phyloP scores from a whole-genome alignment of 768 basidiomycete genomes.

The Gymnopilus junonius region DNA sequence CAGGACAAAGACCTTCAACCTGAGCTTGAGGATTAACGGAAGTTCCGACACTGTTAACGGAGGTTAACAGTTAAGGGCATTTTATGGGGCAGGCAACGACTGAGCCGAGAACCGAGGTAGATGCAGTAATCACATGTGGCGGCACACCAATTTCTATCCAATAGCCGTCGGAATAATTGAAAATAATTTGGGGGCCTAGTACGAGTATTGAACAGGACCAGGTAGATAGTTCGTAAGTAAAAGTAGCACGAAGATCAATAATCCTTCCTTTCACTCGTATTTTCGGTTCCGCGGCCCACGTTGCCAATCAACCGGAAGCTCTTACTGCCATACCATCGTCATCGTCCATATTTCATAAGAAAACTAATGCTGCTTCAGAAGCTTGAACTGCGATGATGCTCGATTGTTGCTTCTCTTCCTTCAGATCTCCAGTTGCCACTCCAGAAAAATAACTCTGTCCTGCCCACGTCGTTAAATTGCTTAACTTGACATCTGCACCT shows the following conservation, averaged over 20 bases:
- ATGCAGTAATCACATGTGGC: neutral
- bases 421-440: slow-evolving; percentile 37
- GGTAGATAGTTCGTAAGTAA: neutral
- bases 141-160: neutral
- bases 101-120: slow-evolving; percentile 1
- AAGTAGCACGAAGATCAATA: neutral
- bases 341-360: slow-evolving; percentile 20
- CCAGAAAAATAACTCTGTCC: slow-evolving; percentile 53
- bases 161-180: neutral
- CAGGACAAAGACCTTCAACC: neutral
- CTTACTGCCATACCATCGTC: neutral
- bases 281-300: neutral
- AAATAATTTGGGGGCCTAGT: neutral
- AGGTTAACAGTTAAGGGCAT: neutral
- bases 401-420: slow-evolving; percentile 41
- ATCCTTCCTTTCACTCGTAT: neutral
- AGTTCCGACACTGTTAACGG: too few species aligned
- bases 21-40: neutral
- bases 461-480: slow-evolving; percentile 52
- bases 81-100: neutral
- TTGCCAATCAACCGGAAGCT: neutral
- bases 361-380: slow-evolving; percentile 34
- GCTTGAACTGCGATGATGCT: slow-evolving; percentile 27
- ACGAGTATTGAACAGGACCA: neutral
- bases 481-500: slow-evolving; percentile 49